Base-by-base conservation (phyloP, 345 rosid genomes). In the Citropsis articulata region DNA sequence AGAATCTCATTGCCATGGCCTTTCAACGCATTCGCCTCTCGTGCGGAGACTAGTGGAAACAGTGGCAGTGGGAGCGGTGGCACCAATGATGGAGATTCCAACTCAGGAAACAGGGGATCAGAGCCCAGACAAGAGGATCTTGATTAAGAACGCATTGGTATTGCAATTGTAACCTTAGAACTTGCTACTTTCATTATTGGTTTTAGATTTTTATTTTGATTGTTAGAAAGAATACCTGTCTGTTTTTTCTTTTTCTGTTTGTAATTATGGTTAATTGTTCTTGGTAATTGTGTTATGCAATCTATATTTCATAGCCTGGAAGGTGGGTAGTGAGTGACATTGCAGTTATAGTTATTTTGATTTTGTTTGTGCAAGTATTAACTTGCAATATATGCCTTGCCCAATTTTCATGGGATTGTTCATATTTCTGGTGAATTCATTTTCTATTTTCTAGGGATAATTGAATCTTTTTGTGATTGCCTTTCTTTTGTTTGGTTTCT, bases 1-100 rank as follows among this genome's bases (percentile, higher is more conserved):
- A 87, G 88, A 71, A 86, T 91, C 65, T 84, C 91, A 0, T 75
- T 91, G 82, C 93, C 93, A 2, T 89, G 90, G 95, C 84, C 86
- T 2, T 88, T 87, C 64, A 78, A 85, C 70, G 80, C 75, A 3
- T 74, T 67, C 66, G 79, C 80, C 27, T 78, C 90, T 7, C 82
- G 82, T 66, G 84, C 86, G 0, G 84, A 81, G 75, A 63, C 76
- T 4, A 81, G 83, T 69, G 75, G 78, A 19, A 83, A 82, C 65
- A 87, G 82, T 30, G 63, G 84, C 50, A 80, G 83, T 21, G 86
- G 88, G 19, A 59, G 82, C 4, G 18, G 50, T 10, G 85, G 86
- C 61, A 78, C 66, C 19, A 71, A 62, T 57, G 87, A 81, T 5
- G 88, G 86, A 79, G 81, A 79, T 66, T 76, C 85, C n/a, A 85